Percentiles rank a stretch among this genome's conserved stretches.
Conservation (phyloP, 2,329 filamentous ascomycete species). For the Aureobasidium sp. region DNA sequence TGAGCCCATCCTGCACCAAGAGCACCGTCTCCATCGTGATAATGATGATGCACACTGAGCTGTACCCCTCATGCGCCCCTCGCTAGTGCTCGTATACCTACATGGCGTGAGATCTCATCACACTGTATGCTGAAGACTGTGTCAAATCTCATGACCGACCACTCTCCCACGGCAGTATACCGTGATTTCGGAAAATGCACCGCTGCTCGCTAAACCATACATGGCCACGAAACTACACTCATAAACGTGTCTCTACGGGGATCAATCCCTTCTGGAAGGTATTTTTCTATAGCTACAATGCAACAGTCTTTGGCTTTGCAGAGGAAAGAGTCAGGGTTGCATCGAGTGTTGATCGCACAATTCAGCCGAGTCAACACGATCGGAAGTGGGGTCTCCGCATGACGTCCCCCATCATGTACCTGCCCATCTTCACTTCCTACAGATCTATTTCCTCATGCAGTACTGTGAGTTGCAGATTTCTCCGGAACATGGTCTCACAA, state of each 20-base stretch:
- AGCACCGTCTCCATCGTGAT: neutral
- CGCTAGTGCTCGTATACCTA: neutral
- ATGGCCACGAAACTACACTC: neutral
- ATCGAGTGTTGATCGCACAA: neutral
- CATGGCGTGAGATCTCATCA: constrained; percentile 4
- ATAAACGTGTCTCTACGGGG: neutral
- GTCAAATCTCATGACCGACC: neutral
- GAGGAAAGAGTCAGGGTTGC: neutral
- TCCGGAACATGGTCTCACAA: neutral
- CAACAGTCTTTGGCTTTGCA: neutral
- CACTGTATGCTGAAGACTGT: neutral
- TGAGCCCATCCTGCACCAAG: neutral
- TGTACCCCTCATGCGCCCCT: neutral
- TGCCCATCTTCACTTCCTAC: constrained; percentile 5
- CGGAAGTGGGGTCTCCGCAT: constrained; percentile 11
- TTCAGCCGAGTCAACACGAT: constrained; percentile 6
- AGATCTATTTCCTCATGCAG: constrained; percentile 5
- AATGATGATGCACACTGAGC: neutral
- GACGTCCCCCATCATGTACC: constrained; percentile 8
- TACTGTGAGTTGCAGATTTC: neutral
- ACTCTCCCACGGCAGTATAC: neutral
- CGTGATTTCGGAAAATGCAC: neutral
- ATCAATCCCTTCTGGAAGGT: neutral
- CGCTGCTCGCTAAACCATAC: neutral
- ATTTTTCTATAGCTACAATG: neutral